Evolutionary conservation across 23 red algal species (phyloP).

Genomic region (Gracilaria caudata): DNA sequence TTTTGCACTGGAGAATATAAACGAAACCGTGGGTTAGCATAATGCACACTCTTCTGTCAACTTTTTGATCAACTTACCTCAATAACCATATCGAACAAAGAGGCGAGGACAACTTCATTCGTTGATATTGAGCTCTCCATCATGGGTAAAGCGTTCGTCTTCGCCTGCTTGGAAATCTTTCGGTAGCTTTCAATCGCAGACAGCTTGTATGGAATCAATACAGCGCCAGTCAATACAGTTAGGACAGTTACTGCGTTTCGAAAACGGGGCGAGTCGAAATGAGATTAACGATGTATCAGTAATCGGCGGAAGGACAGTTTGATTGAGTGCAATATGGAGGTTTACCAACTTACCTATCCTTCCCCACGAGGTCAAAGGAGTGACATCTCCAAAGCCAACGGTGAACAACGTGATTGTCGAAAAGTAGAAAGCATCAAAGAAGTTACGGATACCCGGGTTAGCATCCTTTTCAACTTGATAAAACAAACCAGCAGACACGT

Average conservation of each 20-base stretch:
- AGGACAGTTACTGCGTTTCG: constrained; percentile 47
- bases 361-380: constrained; percentile 47
- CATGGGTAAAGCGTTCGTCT: constrained; percentile 1
- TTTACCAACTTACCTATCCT: constrained; percentile 16
- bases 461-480: constrained; percentile 72
- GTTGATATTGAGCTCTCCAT: not conserved
- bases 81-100: constrained; percentile 1
- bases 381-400: constrained; percentile 65
- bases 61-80: not conserved
- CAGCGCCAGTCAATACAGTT: constrained; percentile 61
- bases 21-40: not conserved
- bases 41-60: not conserved
- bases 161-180: constrained; percentile 34
- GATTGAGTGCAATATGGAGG: too few relatives aligned
- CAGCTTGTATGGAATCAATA: constrained; percentile 54
- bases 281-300: not conserved
- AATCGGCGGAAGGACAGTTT: not conserved
- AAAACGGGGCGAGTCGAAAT: not conserved
- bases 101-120: not conserved
- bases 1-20: constrained; percentile 9
- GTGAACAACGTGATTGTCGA: constrained; percentile 64
- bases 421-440: constrained; percentile 76
- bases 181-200: constrained; percentile 52
- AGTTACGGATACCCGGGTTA: constrained; percentile 54
- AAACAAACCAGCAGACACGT: constrained; percentile 72